A percentile compares a stretch with the other conserved stretches of the same genome.
Evolutionary conservation across 352 stramenopile species (phyloP).

Genomic region (Phytophthora tentaculata): DNA sequence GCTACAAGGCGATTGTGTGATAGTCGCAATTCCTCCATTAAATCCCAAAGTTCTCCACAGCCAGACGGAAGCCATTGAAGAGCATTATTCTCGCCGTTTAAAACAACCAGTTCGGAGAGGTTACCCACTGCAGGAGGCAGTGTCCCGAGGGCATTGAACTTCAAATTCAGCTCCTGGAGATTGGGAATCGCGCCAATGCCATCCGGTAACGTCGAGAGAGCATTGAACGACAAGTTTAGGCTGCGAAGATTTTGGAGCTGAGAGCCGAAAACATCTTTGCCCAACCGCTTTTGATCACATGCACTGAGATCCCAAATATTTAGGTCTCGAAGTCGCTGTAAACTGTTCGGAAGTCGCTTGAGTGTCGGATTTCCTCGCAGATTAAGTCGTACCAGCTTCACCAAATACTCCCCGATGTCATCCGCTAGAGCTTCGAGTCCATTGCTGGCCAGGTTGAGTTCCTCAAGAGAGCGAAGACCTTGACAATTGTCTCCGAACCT

Average conservation of each 20-base stretch:
- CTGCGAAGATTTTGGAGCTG: conserved; percentile 39
- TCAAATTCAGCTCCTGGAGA: conserved; percentile 58
- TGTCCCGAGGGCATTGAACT: conserved; percentile 38
- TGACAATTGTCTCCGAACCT: conserved; percentile 55
- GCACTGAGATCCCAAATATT: conserved; percentile 46
- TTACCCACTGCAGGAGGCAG: conserved; percentile 39
- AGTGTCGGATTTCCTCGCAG: conserved; percentile 49
- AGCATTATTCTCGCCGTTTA: conserved; percentile 49
- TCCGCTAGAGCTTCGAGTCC: conserved; percentile 44
- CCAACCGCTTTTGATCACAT: conserved; percentile 59
- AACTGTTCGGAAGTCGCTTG: conserved; percentile 46
- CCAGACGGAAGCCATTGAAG: conserved; percentile 43
- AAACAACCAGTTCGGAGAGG: conserved; percentile 37
- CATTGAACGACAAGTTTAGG: conserved; percentile 57
- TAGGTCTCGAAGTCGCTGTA: conserved; percentile 50
- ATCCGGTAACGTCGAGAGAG: conserved; percentile 44
- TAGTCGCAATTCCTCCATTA: conserved; percentile 44
- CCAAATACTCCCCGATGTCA: conserved; percentile 41
- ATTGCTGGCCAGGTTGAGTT: conserved; percentile 66
- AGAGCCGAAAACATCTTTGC: conserved; percentile 53
- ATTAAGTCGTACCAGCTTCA: conserved; percentile 41
- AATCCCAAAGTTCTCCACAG: conserved; percentile 31
- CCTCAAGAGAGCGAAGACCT: conserved; percentile 47
- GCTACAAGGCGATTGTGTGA: conserved; percentile 53
- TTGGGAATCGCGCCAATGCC: conserved; percentile 43